These are phyloP conservation scores for Aureobasidium pullulans DNA, from an alignment of 2,329 filamentous ascomycete species.

Conservation along the genomic window DNA sequence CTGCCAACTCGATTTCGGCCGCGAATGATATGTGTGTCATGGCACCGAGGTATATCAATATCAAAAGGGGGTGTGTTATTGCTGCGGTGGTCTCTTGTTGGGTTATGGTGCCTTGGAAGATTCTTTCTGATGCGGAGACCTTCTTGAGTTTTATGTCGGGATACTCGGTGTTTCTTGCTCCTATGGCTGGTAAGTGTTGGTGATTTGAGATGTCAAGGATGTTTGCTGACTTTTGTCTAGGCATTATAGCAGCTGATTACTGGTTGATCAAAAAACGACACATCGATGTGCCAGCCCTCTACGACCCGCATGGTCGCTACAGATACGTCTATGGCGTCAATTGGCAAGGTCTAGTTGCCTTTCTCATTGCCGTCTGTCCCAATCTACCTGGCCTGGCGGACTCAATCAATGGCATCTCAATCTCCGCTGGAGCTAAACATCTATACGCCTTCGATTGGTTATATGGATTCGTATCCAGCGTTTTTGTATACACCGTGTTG, in stretches of 20 bases:
- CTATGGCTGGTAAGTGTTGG: conserved; percentile 43
- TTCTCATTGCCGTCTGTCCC: conserved; percentile 50
- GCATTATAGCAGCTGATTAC: conserved; percentile 53
- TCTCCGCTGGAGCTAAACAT: conserved; percentile 16
- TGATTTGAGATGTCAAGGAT: not conserved
- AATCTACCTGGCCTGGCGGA: conserved; percentile 44
- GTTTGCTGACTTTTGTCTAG: not conserved
- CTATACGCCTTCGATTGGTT: conserved; percentile 53
- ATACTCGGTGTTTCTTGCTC: conserved; percentile 57
- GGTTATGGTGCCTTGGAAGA: conserved; percentile 60
- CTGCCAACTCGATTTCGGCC: conserved; percentile 46
- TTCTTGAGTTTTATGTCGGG: conserved; percentile 55
- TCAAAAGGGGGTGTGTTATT: conserved; percentile 35
- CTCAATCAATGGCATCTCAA: conserved; percentile 15
- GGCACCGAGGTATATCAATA: conserved; percentile 46
- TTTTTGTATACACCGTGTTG: conserved; percentile 48
- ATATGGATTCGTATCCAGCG: conserved; percentile 50
- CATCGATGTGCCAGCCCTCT: conserved; percentile 41
- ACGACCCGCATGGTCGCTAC: conserved; percentile 43
- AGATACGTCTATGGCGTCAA: conserved; percentile 49
- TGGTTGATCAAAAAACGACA: conserved; percentile 47
- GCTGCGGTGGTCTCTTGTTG: conserved; percentile 42
- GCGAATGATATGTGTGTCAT: conserved; percentile 47
- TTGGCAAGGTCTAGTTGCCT: conserved; percentile 52
- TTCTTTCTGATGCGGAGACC: conserved; percentile 49